Percentiles rank a stretch among this genome's conserved stretches.
These are phyloP conservation scores for Fusarium sp. DNA, from an alignment of 2,329 filamentous ascomycete species.

Conservation along the genomic window DNA sequence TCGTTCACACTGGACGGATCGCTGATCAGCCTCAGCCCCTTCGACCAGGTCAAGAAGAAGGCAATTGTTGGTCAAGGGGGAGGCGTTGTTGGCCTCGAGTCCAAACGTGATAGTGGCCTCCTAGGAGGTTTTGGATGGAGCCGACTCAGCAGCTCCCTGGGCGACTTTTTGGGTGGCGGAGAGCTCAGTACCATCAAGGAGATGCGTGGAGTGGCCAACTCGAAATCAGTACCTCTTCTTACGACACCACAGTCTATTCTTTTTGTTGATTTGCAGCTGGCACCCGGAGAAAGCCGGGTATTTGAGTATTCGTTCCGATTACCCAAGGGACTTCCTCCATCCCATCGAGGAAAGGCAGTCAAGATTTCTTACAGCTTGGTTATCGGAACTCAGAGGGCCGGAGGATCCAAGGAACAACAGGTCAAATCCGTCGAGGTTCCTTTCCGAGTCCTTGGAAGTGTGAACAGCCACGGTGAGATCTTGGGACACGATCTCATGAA, in stretches of 20 bases:
- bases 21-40: constrained; percentile 86
- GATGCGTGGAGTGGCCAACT: constrained; percentile 89
- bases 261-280: constrained; percentile 91
- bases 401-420: constrained; percentile 81
- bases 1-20: constrained; percentile 94
- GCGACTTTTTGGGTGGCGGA: constrained; percentile 84
- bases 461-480: constrained; percentile 88
- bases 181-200: constrained; percentile 95
- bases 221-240: constrained; percentile 89
- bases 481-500: constrained; percentile 94
- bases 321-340: constrained; percentile 90
- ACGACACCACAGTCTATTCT: constrained; percentile 95
- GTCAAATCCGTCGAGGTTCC: constrained; percentile 93
- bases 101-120: constrained; percentile 81
- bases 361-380: constrained; percentile 93
- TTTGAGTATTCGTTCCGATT: constrained; percentile 90
- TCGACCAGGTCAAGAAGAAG: constrained; percentile 96
- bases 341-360: constrained; percentile 90
- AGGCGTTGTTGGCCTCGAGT: constrained; percentile 85
- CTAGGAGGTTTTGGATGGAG: constrained; percentile 90
- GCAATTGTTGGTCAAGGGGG: constrained; percentile 89
- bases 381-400: constrained; percentile 89
- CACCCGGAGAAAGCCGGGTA: constrained; percentile 87
- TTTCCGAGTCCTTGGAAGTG: constrained; percentile 92
- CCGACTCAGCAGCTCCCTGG: constrained; percentile 86